These are phyloP conservation scores for Fomitopsis palustris DNA, from an alignment of 1,284 basidiomycete species.

Conservation along the genomic window DNA sequence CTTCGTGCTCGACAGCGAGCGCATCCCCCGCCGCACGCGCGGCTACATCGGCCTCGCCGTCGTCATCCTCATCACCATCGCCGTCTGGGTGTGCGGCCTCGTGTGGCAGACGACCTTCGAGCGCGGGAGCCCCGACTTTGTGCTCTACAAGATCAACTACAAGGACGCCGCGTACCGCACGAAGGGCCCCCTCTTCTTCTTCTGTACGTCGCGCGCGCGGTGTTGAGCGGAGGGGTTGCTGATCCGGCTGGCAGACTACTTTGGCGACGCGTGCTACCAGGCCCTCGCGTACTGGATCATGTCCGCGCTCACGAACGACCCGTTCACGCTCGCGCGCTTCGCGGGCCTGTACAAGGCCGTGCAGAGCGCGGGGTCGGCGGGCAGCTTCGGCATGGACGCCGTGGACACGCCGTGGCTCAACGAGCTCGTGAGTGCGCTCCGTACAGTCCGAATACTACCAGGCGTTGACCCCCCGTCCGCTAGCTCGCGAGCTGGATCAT, in stretches of 20 bases:
- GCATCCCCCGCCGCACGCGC: slow-evolving; percentile 33
- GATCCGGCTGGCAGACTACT: slow-evolving; percentile 27
- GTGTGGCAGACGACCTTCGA: slow-evolving; percentile 34
- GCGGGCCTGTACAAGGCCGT: slow-evolving; percentile 39
- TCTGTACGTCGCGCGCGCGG: slow-evolving; percentile 29
- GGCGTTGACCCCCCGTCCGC: neutral
- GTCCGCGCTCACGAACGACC: slow-evolving; percentile 41
- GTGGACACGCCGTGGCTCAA: slow-evolving; percentile 36
- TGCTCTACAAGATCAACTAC: slow-evolving; percentile 29
- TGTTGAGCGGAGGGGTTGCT: neutral
- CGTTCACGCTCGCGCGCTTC: slow-evolving; percentile 40
- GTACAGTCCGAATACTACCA: neutral
- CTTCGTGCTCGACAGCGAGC: slow-evolving; percentile 34
- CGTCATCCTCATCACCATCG: slow-evolving; percentile 30
- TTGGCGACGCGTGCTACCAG: slow-evolving; percentile 36
- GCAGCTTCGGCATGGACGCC: slow-evolving; percentile 47
- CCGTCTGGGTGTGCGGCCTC: slow-evolving; percentile 35
- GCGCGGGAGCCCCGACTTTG: slow-evolving; percentile 19
- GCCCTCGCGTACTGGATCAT: slow-evolving; percentile 41
- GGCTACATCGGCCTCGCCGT: slow-evolving; percentile 38
- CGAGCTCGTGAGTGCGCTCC: slow-evolving; percentile 26
- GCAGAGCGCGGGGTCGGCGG: slow-evolving; percentile 35
- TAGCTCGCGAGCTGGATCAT: slow-evolving; percentile 35
- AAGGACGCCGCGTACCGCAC: slow-evolving; percentile 27
- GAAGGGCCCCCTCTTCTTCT: slow-evolving; percentile 37